Evolutionary conservation across 1,284 basidiomycete genomes (phyloP), one percentile per base, ranked within the genome.

Genomic region (Fomitopsis betulina): DNA sequence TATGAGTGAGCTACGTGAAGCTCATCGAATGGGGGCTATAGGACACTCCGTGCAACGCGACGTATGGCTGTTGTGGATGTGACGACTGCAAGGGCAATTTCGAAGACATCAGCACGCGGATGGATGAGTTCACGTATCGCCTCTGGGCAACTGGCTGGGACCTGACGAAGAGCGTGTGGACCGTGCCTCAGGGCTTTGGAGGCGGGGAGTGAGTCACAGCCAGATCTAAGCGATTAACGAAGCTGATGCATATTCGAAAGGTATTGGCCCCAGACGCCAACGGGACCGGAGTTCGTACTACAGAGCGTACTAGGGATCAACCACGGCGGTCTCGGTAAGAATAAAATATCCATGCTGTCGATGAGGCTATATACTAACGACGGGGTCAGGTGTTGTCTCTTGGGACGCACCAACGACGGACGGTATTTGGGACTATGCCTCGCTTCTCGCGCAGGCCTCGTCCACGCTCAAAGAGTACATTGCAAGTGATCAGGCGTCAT

Each of bases 131-230:
- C 69, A 66, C 72, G 23, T 72, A 83, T 37, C 76, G 86, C 17
- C 71, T 87, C 25, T 76, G 80, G 62, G 75, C 77, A 50, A 77
- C 85, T 47, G 87, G 87, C 5, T 85, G 86, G 82, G 84, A 84
- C 53, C 73, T 80, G 15, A 79, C 77, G 3, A 84, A 86, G 66
- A 77, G 83, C 1, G 77, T 90, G 2, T 91, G 89, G 89, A 82
- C 83, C 1, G 89, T 91, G 0, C 87, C 89, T 0, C 89, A 91
- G 69, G 89, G 80, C 0, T 91, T 91, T 68, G 88, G 88, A 12
- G 78, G 77, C 37, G 75, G 76, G 23, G 75, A 77, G 85, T 89
- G 53, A 68, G 84, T 72, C 0, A 15, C 32, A 23, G 40, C 40
- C 13, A 43, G 9, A 23, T 9, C 32, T 2, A 17, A n/a, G 27